Conservation (phyloP, 23 red algal genomes). For the Chondrus crispus region DNA sequence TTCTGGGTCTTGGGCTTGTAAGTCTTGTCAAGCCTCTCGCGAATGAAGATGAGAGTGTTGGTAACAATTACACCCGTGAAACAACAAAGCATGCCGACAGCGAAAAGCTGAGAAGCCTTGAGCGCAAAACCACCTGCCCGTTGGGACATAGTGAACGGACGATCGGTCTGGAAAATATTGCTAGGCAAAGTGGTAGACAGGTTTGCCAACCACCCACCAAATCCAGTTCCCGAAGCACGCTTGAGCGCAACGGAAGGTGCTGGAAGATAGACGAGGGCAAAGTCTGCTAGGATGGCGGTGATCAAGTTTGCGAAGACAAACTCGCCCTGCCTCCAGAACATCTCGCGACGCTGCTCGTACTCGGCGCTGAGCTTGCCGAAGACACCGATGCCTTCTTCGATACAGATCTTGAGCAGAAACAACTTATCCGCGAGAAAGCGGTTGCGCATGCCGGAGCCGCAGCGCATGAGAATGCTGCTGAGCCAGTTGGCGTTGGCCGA, state of each 20-base stretch:
- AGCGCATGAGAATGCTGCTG: slow-evolving; percentile 67
- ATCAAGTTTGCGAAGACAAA: slow-evolving; percentile 98
- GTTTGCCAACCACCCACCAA: slow-evolving; percentile 42
- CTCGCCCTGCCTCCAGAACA: slow-evolving; percentile 90
- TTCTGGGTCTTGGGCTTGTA: slow-evolving; percentile 67
- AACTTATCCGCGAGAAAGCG: slow-evolving; percentile 93
- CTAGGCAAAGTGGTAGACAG: slow-evolving; percentile 61
- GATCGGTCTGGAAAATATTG: slow-evolving; percentile 95
- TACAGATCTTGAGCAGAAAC: slow-evolving; percentile 91
- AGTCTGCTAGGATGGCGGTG: slow-evolving; percentile 93
- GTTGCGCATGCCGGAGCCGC: slow-evolving; percentile 75
- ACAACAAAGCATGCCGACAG: slow-evolving; percentile 79
- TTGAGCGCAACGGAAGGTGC: slow-evolving; percentile 75
- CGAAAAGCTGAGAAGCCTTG: slow-evolving; percentile 82
- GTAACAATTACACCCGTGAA: slow-evolving; percentile 74
- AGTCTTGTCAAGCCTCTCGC: slow-evolving; percentile 59
- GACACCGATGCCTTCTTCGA: slow-evolving; percentile 95
- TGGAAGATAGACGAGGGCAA: slow-evolving; percentile 91
- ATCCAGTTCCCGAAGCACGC: slow-evolving; percentile 1
- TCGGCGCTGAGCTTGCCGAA: slow-evolving; percentile 96
- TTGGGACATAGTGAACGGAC: slow-evolving; percentile 87
- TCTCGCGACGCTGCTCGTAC: slow-evolving; percentile 79
- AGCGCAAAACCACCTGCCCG: slow-evolving; percentile 64
- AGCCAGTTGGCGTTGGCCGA: slow-evolving; percentile 63
- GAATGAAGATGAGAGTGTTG: slow-evolving; percentile 59